Evolutionary conservation across 2,329 filamentous ascomycete genomes (phyloP).

Genomic region (Ceratocystis huliohia): DNA sequence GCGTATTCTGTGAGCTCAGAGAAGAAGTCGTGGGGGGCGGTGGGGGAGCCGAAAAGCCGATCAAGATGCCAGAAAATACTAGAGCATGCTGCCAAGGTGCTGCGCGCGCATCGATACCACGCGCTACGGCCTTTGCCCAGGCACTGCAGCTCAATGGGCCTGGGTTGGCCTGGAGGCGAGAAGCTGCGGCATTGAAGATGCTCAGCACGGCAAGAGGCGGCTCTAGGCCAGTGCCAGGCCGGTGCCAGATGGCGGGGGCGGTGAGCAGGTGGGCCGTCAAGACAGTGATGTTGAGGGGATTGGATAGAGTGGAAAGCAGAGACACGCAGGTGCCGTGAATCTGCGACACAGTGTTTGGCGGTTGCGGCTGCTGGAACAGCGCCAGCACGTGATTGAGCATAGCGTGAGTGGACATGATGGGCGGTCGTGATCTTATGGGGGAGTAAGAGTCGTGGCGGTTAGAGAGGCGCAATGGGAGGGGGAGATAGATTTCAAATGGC

Average conservation of each 20-base stretch:
- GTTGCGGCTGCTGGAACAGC: conserved; percentile 42
- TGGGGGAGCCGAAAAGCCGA: conserved; percentile 52
- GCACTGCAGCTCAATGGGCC: conserved; percentile 37
- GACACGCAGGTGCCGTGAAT: conserved; percentile 54
- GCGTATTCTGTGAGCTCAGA: not conserved
- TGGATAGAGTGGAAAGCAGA: conserved; percentile 56
- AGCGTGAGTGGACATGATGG: conserved; percentile 48
- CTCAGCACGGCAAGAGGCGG: conserved; percentile 54
- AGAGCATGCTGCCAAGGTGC: conserved; percentile 72
- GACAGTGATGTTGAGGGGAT: conserved; percentile 61
- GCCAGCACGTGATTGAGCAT: conserved; percentile 55
- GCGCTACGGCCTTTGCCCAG: conserved; percentile 45
- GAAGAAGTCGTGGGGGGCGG: conserved; percentile 31
- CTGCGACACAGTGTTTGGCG: conserved; percentile 39
- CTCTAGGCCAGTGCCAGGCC: conserved; percentile 43
- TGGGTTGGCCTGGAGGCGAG: conserved; percentile 36
- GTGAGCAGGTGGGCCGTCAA: conserved; percentile 60
- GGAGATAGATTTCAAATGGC: not conserved
- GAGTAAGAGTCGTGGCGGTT: not conserved
- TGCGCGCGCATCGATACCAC: conserved; percentile 45
- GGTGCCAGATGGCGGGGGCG: conserved; percentile 57
- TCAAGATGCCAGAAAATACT: conserved; percentile 63
- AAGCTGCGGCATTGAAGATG: conserved; percentile 56
- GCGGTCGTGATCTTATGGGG: not conserved
- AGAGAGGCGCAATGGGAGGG: not conserved